Evolutionary conservation across 2,329 filamentous ascomycete genomes (phyloP), one percentile per base, ranked within the genome.

Genomic region (Tolypocladium amazonense): DNA sequence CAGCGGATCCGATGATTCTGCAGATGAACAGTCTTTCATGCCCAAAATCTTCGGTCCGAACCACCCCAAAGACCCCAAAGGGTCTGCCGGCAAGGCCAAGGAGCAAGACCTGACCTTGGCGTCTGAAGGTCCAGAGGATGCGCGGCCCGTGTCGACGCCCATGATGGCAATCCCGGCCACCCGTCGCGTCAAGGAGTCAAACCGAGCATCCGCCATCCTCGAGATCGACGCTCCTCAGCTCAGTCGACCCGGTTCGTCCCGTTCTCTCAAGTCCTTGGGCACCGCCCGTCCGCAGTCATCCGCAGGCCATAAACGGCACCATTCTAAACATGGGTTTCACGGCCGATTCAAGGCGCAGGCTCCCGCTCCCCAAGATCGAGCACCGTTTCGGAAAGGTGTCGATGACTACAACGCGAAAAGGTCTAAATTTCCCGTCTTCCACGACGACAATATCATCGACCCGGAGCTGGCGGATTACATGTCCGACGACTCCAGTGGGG

Each of bases 381-480:
- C 90, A 0, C 94, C 94, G 0, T 97, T 97, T 65, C 90, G 92
- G 59, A 88, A 88, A 61, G 81, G 86, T 14, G 77, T 81, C 23
- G 85, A 78, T 12, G 85, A 95, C 58, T 88, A 92, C 61, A 76
- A 81, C 56, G 77, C 80, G 4, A 85, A 82, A 63, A 88, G 86
- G 63, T 77, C 84, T 9, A 85, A 86, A 50, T 81, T 96, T 41
- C 88, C 92, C 20, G 92, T 92, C n/a, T 97, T 99, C 67, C 94
- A 99, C 71, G 92, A 94, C 69, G 94, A 99, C 76, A 97, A 94
- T 69, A 96, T 99, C 66, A 97, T 99, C 66, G 94, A 99, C 70
- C 94, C 94, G 1, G 94, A 99, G 68, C 78, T 99, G 58, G 93
- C 92, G 6, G 89, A 91, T 39, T 99, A 95, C 74, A 89, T 99